Percentiles rank a stretch among this genome's conserved stretches.
Evolutionary conservation across 2,329 filamentous ascomycete species (phyloP).

Genomic region (Monosporascus cannonballus): DNA sequence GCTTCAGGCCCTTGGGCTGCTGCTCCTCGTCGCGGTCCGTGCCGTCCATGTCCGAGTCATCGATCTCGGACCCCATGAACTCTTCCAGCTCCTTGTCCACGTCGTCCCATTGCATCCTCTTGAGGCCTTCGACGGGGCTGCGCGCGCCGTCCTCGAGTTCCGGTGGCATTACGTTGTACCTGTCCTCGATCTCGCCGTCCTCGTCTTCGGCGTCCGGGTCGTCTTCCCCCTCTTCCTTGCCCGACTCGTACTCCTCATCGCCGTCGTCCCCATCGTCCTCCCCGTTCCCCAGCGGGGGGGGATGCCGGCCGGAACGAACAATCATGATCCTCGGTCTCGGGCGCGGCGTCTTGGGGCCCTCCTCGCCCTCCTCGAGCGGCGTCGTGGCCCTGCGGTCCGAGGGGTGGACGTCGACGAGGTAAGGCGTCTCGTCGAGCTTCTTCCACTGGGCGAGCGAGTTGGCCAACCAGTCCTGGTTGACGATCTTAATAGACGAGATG

Average conservation of each 20-base stretch:
- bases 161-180: slow-evolving; percentile 42
- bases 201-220: slow-evolving; percentile 28
- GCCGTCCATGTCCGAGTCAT: slow-evolving; percentile 40
- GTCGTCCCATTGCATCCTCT: slow-evolving; percentile 27
- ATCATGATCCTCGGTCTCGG: slow-evolving; percentile 40
- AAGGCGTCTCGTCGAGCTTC: slow-evolving; percentile 70
- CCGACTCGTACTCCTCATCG: slow-evolving; percentile 34
- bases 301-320: slow-evolving; percentile 19
- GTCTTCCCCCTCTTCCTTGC: slow-evolving; percentile 28
- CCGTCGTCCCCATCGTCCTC: slow-evolving; percentile 36
- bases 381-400: slow-evolving; percentile 47
- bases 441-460: slow-evolving; percentile 82
- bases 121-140: slow-evolving; percentile 26
- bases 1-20: slow-evolving; percentile 26
- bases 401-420: slow-evolving; percentile 69
- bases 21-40: slow-evolving; percentile 26
- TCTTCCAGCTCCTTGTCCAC: slow-evolving; percentile 59
- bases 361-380: slow-evolving; percentile 21
- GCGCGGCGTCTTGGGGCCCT: slow-evolving; percentile 24
- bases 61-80: slow-evolving; percentile 50
- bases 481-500: slow-evolving; percentile 79
- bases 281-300: slow-evolving; percentile 14
- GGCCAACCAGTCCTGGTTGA: slow-evolving; percentile 83
- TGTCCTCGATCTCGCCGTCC: slow-evolving; percentile 32
- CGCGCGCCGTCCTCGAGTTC: slow-evolving; percentile 38